Conservation (phyloP, 768 basidiomycete species). For the Boletellus ananas region DNA sequence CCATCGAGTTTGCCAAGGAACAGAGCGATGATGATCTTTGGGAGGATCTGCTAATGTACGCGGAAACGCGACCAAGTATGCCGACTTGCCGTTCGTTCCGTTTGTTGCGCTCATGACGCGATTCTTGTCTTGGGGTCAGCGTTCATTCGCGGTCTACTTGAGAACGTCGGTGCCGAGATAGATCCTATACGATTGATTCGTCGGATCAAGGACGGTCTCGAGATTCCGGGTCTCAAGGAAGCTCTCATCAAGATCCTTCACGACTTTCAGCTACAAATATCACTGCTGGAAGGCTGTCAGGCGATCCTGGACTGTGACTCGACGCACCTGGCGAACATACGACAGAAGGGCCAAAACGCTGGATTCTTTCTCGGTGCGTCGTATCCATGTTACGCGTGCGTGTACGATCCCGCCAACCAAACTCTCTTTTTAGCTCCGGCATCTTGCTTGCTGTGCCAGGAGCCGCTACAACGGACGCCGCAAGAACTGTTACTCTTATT, state of each 20-base stretch:
- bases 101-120: not conserved
- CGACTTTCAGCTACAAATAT: conserved; percentile 93
- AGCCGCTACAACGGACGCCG: conserved; percentile 53
- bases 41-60: conserved; percentile 94
- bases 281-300: conserved; percentile 89
- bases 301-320: conserved; percentile 83
- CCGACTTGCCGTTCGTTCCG: not conserved
- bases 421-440: conserved; percentile 46
- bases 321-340: conserved; percentile 57
- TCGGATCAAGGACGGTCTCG: conserved; percentile 92
- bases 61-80: conserved; percentile 86
- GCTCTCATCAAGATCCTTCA: conserved; percentile 96
- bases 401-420: not conserved
- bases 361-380: conserved; percentile 76
- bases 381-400: not conserved
- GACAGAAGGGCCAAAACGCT: conserved; percentile 73
- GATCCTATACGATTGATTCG: conserved; percentile 92
- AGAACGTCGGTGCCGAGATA: conserved; percentile 95
- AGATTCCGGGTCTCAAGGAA: conserved; percentile 92
- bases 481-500: conserved; percentile 69
- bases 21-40: conserved; percentile 96
- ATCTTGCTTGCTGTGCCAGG: conserved; percentile 63
- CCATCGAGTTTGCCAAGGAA: conserved; percentile 97
- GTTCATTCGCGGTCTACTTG: conserved; percentile 91
- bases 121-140: conserved; percentile 38